Evolutionary conservation across 495 filamentous ascomycete species (phyloP), one percentile per base, ranked within the genome.

Genomic region (Aspergillus biplanus): DNA sequence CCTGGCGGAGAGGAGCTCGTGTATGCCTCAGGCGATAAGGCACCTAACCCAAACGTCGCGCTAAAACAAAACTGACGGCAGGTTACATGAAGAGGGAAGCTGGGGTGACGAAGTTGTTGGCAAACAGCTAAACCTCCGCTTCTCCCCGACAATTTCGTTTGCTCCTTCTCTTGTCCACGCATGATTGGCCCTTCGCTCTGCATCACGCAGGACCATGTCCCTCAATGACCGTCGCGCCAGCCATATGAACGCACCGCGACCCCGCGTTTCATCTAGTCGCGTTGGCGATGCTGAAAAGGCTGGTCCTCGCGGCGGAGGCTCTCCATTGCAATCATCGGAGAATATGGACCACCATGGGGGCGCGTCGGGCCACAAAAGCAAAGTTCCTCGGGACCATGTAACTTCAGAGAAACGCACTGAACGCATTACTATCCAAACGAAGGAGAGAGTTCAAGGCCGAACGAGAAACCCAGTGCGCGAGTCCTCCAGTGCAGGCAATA

Each of bases 381-480:
- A 69, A 55, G 46, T 67, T 16, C 67, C 76, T 16, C 72, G 73
- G 48, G 76, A 81, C 1, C 73, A 72, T 48, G 69, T 52, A 39
- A 63, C 68, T 54, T 70, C 63, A 47, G 76, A 78, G 47, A 80
- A 77, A 59, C 75, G 76, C 33, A 69, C 71, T 9, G 79, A 82
- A 56, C 74, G 79, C 21, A 65, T 71, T 32, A 82, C 85, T 59
- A 74, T 90, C 54, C 88, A 89, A 11, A 88, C 85, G 7, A 83
- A 83, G 65, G 89, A 92, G 64, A 88, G 82, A 48, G 65, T 88
- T 52, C 84, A 86, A 12, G 75, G 83, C 65, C 81, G 87, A 61
- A 83, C 85, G 18, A 83, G 82, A 70, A 92, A 89, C 66, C 86
- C 90, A 7, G 81, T 88, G 56, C 88, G 89, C 72, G 82, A 85